These are phyloP conservation scores for Sanguinoderma infundibulare DNA, from an alignment of 1,284 basidiomycete genomes.

Conservation along the genomic window DNA sequence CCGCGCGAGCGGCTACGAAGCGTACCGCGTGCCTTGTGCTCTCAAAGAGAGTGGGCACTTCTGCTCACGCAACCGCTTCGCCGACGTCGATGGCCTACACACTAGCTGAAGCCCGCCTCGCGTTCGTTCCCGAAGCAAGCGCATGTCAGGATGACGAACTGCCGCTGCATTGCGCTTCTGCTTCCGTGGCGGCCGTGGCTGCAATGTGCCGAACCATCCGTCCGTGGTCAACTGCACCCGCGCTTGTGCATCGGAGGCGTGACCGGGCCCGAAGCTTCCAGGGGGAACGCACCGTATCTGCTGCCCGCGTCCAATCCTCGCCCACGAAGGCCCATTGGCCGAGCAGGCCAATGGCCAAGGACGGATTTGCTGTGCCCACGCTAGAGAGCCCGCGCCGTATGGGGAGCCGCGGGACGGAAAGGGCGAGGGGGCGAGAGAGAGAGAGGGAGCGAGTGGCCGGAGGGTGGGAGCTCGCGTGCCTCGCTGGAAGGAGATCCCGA, in stretches of 20 bases:
- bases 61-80: neutral
- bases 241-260: constrained; percentile 19
- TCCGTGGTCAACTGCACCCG: constrained; percentile 18
- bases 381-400: constrained; percentile 17
- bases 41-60: constrained; percentile 1
- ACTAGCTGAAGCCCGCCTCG: neutral
- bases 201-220: constrained; percentile 8
- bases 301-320: constrained; percentile 7
- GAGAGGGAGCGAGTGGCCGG: neutral
- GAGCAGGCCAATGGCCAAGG: constrained; percentile 15
- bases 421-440: neutral
- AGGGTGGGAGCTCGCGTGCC: constrained; percentile 20
- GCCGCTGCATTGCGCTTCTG: constrained; percentile 12
- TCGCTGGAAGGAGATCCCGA: constrained; percentile 25
- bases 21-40: neutral
- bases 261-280: constrained; percentile 25
- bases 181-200: constrained; percentile 17
- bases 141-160: constrained; percentile 11
- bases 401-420: constrained; percentile 1
- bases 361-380: constrained; percentile 16
- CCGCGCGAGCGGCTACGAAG: neutral
- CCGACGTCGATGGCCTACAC: neutral
- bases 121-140: neutral
- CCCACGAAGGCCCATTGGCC: constrained; percentile 17
- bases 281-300: neutral